These are phyloP conservation scores for Nematocida sp. DNA, from an alignment of 371 early-diverging fungal species.

Conservation along the genomic window DNA sequence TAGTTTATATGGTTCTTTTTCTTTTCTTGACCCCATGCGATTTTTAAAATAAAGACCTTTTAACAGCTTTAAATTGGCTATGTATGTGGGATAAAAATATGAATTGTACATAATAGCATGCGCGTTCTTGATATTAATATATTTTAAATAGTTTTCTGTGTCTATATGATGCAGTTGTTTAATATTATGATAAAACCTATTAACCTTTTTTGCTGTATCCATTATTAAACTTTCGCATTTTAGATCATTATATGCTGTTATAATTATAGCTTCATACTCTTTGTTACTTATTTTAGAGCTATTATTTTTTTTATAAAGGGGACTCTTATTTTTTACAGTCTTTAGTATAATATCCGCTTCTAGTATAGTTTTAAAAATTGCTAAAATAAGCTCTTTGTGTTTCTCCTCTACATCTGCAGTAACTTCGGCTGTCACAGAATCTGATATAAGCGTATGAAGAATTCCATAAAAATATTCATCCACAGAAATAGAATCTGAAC, in stretches of 20 bases:
- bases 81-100: neutral
- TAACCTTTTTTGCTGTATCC: neutral
- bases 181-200: neutral
- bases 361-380: neutral
- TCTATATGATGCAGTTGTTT: neutral
- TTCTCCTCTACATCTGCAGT: neutral
- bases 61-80: neutral
- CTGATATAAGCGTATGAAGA: neutral
- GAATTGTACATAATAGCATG: neutral
- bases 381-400: neutral
- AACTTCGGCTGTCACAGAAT: neutral
- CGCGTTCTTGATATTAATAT: neutral
- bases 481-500: neutral
- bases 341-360: neutral
- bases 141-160: neutral
- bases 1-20: neutral
- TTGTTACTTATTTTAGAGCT: neutral
- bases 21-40: neutral
- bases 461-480: neutral
- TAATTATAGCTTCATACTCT: neutral
- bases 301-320: too few species aligned
- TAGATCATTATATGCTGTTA: neutral
- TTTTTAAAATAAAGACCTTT: too few species aligned
- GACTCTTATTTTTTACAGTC: neutral
- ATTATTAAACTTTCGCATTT: neutral